Conservation (phyloP, 164 flowering plant genomes). For the Annona squamosa region DNA sequence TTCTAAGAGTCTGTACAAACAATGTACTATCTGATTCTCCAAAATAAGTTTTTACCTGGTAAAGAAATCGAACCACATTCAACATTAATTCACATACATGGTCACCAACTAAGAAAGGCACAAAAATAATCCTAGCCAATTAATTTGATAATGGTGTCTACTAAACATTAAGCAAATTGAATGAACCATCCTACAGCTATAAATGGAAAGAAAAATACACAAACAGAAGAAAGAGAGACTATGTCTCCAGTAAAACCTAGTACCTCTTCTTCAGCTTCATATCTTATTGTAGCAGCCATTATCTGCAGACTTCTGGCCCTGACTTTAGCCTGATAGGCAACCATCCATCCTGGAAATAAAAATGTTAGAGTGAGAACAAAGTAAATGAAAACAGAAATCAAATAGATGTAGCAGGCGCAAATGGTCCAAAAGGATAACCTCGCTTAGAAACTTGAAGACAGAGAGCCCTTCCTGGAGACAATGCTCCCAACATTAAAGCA, state of each 20-base stretch:
- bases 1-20: constrained; percentile 51
- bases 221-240: neutral
- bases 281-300: neutral
- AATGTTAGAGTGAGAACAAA: neutral
- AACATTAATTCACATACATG: neutral
- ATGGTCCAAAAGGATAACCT: neutral
- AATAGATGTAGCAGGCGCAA: neutral
- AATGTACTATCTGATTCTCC: constrained; percentile 28
- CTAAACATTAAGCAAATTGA: neutral
- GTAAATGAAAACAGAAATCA: neutral
- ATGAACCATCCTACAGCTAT: neutral
- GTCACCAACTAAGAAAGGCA: neutral
- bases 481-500: neutral
- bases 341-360: neutral
- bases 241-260: neutral
- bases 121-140: neutral
- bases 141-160: neutral
- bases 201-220: neutral
- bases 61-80: neutral
- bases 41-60: constrained; percentile 26
- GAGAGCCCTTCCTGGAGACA: neutral
- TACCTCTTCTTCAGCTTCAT: neutral
- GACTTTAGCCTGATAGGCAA: neutral
- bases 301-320: neutral
- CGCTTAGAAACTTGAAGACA: neutral